Base-by-base conservation (phyloP, 768 basidiomycete species). In the Collybiopsis luxurians region DNA sequence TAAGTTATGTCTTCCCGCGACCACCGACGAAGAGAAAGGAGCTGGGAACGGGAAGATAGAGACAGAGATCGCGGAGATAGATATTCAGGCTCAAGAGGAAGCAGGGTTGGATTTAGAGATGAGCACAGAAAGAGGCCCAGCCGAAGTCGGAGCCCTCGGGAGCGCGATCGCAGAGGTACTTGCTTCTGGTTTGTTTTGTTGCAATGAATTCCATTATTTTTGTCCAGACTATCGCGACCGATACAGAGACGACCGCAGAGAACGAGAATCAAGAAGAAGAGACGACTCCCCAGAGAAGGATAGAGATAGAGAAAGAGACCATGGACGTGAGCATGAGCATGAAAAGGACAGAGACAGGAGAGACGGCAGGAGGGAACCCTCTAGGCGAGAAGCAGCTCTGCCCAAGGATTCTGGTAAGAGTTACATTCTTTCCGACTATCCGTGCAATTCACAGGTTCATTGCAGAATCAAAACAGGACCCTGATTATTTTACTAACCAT, bases 11-110 rank as follows among this genome's bases (percentile, higher is more conserved):
- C 85, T 60, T 83, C 82, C 55, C 81, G 82, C 60, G 82, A 83
- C 60, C 69, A 78, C 62, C 76, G 82, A 65, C 72, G 79, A 67
- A 80, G 82, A 58, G 86, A 87, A 64, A 70, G 84, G 61, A 85
- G 85, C 64, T 83, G 85, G 82, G 86, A 87, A 58, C 77, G 77
- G 55, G 79, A 82, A 26, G 81, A 83, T 57, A 73, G 76, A 47
- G 74, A 74, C 46, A 70, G 78, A 34, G 70, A 72, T 53, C 72
- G 73, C 34, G 34, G 31, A 19, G 77, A 80, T 58, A 73, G 80
- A 23, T 70, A 79, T 51, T 65, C 79, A 26, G 70, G 78, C 51
- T 65, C 79, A 26, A 70, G 78, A 57, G 61, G 73, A 40, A 60
- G 74, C 30, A 69, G 75, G 10, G 71, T 74, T 36, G 63, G 68